Base-by-base conservation (phyloP, 2,329 filamentous ascomycete species). In the Xylaria sp. region DNA sequence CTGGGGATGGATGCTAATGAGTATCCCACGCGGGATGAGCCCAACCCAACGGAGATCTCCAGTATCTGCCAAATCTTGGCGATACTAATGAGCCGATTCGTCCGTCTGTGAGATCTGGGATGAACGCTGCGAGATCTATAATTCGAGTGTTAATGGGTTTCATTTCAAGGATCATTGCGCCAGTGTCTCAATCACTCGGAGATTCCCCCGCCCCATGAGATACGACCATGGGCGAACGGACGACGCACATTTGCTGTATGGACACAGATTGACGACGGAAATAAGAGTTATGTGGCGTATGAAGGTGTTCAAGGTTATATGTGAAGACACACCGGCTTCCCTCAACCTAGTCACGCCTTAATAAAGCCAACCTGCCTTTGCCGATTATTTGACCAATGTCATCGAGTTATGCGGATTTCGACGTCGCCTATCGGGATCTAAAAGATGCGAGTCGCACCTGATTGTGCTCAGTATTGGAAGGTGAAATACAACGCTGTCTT, bases 111-210 rank as follows among this genome's bases (percentile, higher is more conserved):
- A 15, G 20, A 15, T 41, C 54, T n/a, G 37, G 37, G 54, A 18
- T 18, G n/a, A 57, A 39, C 18, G 54, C n/a, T 41, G n/a, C 20
- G 54, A 57, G n/a, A 39, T 57, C 54, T 57, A 57, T 57, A 57
- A 41, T 18, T 13, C 54, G n/a, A 20, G n/a, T n/a, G 34, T 18
- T 57, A 57, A 57, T 57, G 54, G 34, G 15, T n/a, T 41, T 25
- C 37, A 23, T 41, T 41, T n/a, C 54, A 41, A 23, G 54, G 54
- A 41, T 57, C n/a, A 25, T 41, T 41, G 20, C 34, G 54, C 41
- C 8, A 15, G 34, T 20, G 54, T 57, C 13, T 41, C 54, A 57
- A 25, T 37, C 28, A 15, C n/a, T 57, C 34, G 54, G 34, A 18
- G 34, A 41, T 41, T 3, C 12, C 15, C 41, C 4, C 10, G 4